Conservation (phyloP, 2,329 filamentous ascomycete genomes). For the Fusarium verticillioides region DNA sequence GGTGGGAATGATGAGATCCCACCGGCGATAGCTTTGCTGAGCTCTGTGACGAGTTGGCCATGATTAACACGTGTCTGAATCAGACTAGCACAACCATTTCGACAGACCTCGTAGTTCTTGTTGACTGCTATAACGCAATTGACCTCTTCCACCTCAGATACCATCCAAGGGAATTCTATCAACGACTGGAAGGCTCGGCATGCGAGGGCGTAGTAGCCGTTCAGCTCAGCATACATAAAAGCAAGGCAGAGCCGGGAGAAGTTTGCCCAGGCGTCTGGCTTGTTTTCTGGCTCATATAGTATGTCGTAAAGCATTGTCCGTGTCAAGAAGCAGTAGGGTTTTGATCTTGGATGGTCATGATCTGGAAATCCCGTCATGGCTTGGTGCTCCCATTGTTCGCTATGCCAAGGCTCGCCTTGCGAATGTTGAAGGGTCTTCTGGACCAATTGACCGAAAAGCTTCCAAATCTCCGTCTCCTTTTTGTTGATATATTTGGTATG, state of each 20-base stretch:
- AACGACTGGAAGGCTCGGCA: neutral
- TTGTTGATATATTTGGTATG: neutral
- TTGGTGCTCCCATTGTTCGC: neutral
- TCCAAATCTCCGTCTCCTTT: neutral
- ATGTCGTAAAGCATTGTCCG: rapidly evolving
- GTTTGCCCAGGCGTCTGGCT: too few relatives aligned
- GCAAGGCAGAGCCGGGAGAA: neutral
- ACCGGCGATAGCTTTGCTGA: neutral
- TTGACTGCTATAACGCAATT: neutral
- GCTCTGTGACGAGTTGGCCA: rapidly evolving
- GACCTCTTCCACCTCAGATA: rapidly evolving
- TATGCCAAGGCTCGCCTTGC: neutral
- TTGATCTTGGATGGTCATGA: neutral
- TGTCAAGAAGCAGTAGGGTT: rapidly evolving
- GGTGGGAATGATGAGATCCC: neutral
- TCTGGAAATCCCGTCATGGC: rapidly evolving
- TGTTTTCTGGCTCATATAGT: rapidly evolving
- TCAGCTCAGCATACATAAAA: neutral
- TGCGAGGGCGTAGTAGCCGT: neutral
- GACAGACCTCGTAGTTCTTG: neutral
- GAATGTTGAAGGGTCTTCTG: too few relatives aligned
- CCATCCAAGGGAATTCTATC: rapidly evolving
- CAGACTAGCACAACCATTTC: neutral
- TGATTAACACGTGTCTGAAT: neutral
- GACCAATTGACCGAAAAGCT: neutral